Conservation (phyloP, 1,284 basidiomycete genomes). For the Sporisorium exsertum region DNA sequence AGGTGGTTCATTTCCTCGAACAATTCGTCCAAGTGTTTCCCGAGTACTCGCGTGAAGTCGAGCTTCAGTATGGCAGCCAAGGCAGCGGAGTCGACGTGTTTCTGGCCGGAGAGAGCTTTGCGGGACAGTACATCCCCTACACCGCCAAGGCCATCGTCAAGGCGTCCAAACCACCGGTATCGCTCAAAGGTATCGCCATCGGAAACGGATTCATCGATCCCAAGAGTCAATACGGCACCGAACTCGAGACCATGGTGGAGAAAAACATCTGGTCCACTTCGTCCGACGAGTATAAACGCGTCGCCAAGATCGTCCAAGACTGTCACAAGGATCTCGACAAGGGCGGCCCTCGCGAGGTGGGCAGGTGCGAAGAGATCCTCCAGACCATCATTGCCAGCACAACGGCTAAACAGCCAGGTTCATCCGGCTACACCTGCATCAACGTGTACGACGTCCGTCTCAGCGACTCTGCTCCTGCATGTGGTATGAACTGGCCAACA, state of each 20-base stretch:
- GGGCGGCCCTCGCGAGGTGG: conserved; percentile 75
- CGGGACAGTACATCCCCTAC: conserved; percentile 62
- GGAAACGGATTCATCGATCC: conserved; percentile 99
- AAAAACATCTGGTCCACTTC: conserved; percentile 81
- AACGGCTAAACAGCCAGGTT: conserved; percentile 43
- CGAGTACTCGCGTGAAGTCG: conserved; percentile 75
- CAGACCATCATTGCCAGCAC: conserved; percentile 75
- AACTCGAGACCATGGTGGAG: conserved; percentile 86
- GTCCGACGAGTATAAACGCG: conserved; percentile 73
- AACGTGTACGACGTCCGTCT: conserved; percentile 96
- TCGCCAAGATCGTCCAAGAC: conserved; percentile 73
- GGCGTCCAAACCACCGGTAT: conserved; percentile 74
- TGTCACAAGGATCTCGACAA: conserved; percentile 74
- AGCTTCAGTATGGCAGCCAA: conserved; percentile 40
- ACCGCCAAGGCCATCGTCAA: conserved; percentile 83
- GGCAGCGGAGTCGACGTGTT: conserved; percentile 79
- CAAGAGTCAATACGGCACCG: conserved; percentile 86
- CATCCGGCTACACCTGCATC: conserved; percentile 76
- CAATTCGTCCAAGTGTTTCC: conserved; percentile 93
- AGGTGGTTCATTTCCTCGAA: conserved; percentile 84
- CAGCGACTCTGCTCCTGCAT: conserved; percentile 85
- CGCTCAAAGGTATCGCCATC: conserved; percentile 84
- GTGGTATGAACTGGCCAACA: conserved; percentile 99
- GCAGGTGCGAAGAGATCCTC: conserved; percentile 78
- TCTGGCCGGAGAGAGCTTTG: conserved; percentile 37